Evolutionary conservation across 371 early-diverging fungal genomes (phyloP).

Genomic region (Mortierella sp.): DNA sequence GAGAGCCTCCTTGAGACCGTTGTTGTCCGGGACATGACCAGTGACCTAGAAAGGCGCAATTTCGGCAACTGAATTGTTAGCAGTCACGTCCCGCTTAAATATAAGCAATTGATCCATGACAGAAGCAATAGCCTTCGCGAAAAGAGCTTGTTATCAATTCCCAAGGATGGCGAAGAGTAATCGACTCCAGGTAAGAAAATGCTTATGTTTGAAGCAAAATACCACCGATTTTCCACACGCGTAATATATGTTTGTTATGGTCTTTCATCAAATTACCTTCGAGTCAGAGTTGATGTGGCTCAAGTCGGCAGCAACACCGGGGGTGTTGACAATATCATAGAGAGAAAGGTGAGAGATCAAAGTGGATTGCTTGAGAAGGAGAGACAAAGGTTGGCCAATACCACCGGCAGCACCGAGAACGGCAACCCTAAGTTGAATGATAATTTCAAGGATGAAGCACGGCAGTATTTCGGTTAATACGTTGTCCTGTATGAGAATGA

Average conservation of each 20-base stretch:
- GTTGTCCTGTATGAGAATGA: neutral
- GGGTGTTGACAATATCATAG: conserved; percentile 97
- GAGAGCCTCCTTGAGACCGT: conserved; percentile 89
- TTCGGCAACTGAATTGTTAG: neutral
- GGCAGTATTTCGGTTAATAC: neutral
- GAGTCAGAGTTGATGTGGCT: conserved; percentile 96
- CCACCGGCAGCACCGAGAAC: conserved; percentile 94
- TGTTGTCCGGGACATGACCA: conserved; percentile 90
- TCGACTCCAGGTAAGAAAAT: no score
- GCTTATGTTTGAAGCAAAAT: no score
- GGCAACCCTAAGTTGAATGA: conserved; percentile 72
- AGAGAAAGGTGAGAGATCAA: conserved; percentile 90
- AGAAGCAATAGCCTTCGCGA: neutral
- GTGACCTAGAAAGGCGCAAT: conserved; percentile 65
- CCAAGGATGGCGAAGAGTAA: no score
- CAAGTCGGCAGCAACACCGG: conserved; percentile 98
- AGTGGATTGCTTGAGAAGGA: conserved; percentile 87
- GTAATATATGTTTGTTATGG: neutral
- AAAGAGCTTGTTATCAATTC: neutral
- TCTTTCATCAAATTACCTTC: conserved; percentile 62
- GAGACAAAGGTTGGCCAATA: conserved; percentile 93
- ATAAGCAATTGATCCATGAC: neutral
- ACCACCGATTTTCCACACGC: neutral
- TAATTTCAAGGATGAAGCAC: neutral
- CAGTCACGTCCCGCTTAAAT: neutral